Base-by-base conservation (phyloP, 2,329 filamentous ascomycete species). In the Fusarium lyarnte region DNA sequence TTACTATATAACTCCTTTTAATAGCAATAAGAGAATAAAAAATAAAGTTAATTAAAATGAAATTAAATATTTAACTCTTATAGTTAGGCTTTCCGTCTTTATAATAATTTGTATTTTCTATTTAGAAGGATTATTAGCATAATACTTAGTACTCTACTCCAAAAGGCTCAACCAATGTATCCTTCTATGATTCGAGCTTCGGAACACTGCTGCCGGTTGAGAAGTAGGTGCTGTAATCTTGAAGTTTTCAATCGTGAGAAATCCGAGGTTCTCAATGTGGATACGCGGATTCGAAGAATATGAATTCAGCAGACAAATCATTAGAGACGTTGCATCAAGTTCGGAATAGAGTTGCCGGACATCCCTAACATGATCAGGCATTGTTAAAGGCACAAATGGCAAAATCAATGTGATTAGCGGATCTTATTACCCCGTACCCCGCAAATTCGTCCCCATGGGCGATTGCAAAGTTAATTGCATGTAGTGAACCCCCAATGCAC, bases 161-260 rank as follows among this genome's bases (percentile, higher is more conserved):
- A n/a, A n/a, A n/a, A n/a, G n/a, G n/a, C n/a, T n/a, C n/a, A n/a
- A n/a, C n/a, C n/a, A n/a, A n/a, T n/a, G n/a, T n/a, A n/a, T n/a
- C n/a, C n/a, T 27, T 27, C 27, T 36, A 80, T 77, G 6, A 69
- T 69, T 19, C 70, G 68, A 36, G 77, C 72, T 16, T 51, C 67
- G 10, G 66, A 53, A 9, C 47, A 71, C 51, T 77, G 76, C 46
- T 77, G 76, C 0, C 69, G 21, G 17, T 61, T 51, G 5, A 29
- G 46, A 25, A 39, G 35, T 1, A 69, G 58, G 3, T 25, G 39
- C 21, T 4, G 59, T 39, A 12, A 38, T 16, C 13, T 67, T 69
- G 27, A 63, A 53, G 31, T 76, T 68, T 46, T 77, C 68, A 3
- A 5, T 4, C 17, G 42, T 4, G 17, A 27, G 11, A 19, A 19